Conservation (phyloP, 139 green algal genomes). For the Chlamydomonas asymmetrica region DNA sequence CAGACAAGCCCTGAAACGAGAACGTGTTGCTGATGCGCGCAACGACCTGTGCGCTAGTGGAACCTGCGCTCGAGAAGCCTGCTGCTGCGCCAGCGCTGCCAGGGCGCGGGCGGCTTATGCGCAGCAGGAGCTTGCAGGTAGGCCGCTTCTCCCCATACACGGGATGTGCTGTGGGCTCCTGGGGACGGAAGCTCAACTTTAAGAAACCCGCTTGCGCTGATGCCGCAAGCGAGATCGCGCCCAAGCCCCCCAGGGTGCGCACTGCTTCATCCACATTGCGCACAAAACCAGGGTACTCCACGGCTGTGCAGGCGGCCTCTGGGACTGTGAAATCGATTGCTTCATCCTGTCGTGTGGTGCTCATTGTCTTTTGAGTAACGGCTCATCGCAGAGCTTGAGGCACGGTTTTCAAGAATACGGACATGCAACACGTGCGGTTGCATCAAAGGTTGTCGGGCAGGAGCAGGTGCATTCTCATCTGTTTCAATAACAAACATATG, state of each 20-base stretch:
- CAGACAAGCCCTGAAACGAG: slow-evolving; percentile 47
- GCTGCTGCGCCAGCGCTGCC: neutral
- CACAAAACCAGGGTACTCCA: slow-evolving; percentile 49
- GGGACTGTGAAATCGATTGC: slow-evolving; percentile 5
- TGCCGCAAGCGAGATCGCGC: slow-evolving; percentile 2
- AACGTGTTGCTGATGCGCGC: slow-evolving; percentile 19
- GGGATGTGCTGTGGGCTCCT: slow-evolving; percentile 43
- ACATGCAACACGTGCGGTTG: too few relatives aligned
- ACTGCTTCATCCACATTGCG: slow-evolving; percentile 24
- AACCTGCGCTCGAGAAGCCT: neutral
- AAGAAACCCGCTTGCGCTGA: slow-evolving; percentile 6
- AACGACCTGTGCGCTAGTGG: slow-evolving; percentile 4
- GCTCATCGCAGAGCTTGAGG: too few relatives aligned
- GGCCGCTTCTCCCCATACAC: slow-evolving; percentile 38
- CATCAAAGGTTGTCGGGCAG: too few relatives aligned
- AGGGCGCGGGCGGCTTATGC: slow-evolving; percentile 21
- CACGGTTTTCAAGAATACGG: too few relatives aligned
- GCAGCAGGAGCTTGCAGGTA: slow-evolving; percentile 33
- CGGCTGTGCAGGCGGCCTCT: neutral
- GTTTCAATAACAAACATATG: too few relatives aligned
- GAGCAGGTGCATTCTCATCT: too few relatives aligned
- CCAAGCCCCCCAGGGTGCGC: slow-evolving; percentile 22
- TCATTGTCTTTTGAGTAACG: too few relatives aligned
- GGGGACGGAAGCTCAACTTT: slow-evolving; percentile 37
- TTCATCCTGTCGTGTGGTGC: too few relatives aligned